phyloP scores from a whole-genome alignment of 805 yeast species.

The Yarrowia deformans region DNA sequence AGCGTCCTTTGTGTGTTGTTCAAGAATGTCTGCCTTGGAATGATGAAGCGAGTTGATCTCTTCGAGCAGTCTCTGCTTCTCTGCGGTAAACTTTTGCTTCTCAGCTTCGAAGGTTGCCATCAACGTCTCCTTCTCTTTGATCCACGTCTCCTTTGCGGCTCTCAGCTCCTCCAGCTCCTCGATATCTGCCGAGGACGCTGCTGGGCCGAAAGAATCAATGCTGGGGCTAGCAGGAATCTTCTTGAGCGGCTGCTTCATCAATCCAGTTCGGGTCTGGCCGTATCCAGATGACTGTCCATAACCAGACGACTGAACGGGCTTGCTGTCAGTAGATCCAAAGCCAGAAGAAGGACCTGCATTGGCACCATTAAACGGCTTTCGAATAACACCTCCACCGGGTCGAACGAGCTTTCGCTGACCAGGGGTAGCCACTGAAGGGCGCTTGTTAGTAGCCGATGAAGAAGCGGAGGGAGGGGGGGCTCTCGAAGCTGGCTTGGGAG shows the following conservation, averaged over 20 bases:
- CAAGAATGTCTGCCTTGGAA: constrained; percentile 52
- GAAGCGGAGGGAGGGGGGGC: constrained; percentile 42
- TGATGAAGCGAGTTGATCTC: constrained; percentile 52
- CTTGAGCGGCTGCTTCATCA: constrained; percentile 41
- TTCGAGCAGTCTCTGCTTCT: constrained; percentile 49
- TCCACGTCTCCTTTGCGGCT: constrained; percentile 55
- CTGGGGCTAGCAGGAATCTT: constrained; percentile 28
- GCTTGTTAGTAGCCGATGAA: constrained; percentile 39
- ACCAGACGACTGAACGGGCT: constrained; percentile 24
- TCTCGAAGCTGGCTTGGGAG: constrained; percentile 43
- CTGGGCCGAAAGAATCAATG: constrained; percentile 17
- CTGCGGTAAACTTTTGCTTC: constrained; percentile 48
- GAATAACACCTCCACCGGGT: constrained; percentile 9
- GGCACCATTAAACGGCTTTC: constrained; percentile 2
- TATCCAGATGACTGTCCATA: constrained; percentile 34
- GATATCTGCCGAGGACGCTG: constrained; percentile 48
- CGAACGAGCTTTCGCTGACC: constrained; percentile 26
- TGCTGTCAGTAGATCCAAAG: constrained; percentile 5
- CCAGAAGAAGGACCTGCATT: constrained; percentile 14
- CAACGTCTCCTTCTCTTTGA: constrained; percentile 54
- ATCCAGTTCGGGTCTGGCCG: constrained; percentile 21
- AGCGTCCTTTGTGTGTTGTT: constrained; percentile 59
- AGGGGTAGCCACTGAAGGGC: constrained; percentile 35
- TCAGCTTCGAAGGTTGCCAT: constrained; percentile 48
- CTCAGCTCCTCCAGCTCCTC: constrained; percentile 61